A percentile compares a stretch with the other conserved stretches of the same genome.
Conservation (phyloP, 164 flowering plant genomes). For the Vitis rupestris region DNA sequence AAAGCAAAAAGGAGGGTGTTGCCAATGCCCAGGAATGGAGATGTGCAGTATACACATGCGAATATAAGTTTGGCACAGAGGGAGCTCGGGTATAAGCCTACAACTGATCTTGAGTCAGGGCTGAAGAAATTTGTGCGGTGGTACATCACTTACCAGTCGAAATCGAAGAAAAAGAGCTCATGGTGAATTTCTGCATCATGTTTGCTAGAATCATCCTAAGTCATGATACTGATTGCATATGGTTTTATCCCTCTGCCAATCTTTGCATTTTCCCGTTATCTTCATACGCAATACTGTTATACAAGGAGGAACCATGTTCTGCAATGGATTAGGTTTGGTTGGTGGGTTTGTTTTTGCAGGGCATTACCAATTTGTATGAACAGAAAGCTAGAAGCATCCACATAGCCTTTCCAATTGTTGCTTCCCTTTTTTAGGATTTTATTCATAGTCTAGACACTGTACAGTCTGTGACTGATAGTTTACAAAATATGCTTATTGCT, state of each 20-base stretch:
- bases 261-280: not conserved
- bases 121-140: constrained; percentile 53
- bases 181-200: constrained; percentile 19
- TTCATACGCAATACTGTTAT: constrained; percentile 12
- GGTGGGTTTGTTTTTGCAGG: constrained; percentile 22
- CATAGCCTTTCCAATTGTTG: constrained; percentile 11
- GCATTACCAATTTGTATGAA: constrained; percentile 17
- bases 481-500: constrained; percentile 10
- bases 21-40: constrained; percentile 56
- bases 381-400: constrained; percentile 4
- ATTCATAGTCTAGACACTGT: constrained; percentile 15
- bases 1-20: constrained; percentile 41
- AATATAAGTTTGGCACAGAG: constrained; percentile 48
- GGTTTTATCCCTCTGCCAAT: not conserved
- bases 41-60: constrained; percentile 53
- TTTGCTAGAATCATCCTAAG: not conserved
- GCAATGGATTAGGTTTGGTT: constrained; percentile 12
- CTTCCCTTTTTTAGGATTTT: constrained; percentile 1
- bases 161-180: constrained; percentile 30
- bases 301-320: constrained; percentile 30
- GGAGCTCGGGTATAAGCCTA: constrained; percentile 51
- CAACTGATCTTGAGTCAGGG: constrained; percentile 45
- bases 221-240: not conserved
- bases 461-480: constrained; percentile 16
- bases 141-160: constrained; percentile 37